Evolutionary conservation across 1,139 yeast species (phyloP).

Genomic region (Lodderomyces margitis): DNA sequence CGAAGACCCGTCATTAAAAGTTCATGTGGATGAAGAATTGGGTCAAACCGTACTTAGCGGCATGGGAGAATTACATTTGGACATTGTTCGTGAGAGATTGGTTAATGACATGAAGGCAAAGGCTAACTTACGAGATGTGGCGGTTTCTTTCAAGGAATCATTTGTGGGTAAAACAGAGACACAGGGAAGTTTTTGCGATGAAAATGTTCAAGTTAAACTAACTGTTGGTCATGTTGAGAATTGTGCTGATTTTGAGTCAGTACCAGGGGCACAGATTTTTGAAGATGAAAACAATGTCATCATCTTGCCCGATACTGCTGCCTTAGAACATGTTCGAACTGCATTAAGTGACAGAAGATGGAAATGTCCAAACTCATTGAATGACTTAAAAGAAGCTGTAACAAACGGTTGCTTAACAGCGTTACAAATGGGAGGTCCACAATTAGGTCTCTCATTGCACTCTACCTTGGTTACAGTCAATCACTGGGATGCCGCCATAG

Average conservation of each 20-base stretch:
- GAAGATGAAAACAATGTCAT: constrained; percentile 40
- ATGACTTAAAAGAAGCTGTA: constrained; percentile 51
- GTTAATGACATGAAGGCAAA: constrained; percentile 79
- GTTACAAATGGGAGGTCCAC: constrained; percentile 74
- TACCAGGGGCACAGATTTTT: constrained; percentile 36
- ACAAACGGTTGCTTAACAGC: constrained; percentile 67
- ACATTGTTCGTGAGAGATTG: constrained; percentile 78
- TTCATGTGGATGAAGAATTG: constrained; percentile 66
- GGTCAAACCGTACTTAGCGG: constrained; percentile 90
- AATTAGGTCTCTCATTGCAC: constrained; percentile 62
- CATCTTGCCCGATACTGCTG: constrained; percentile 29
- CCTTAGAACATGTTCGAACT: constrained; percentile 24
- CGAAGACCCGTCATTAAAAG: constrained; percentile 54
- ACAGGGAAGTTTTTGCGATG: constrained; percentile 13
- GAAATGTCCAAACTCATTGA: constrained; percentile 48
- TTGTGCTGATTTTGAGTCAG: constrained; percentile 37
- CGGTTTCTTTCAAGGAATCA: constrained; percentile 87
- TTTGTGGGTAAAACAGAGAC: constrained; percentile 21
- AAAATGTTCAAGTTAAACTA: constrained; percentile 33
- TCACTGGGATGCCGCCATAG: constrained; percentile 55
- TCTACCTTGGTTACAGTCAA: constrained; percentile 55
- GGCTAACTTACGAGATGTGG: constrained; percentile 75
- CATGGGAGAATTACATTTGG: constrained; percentile 94
- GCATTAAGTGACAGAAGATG: constrained; percentile 44
- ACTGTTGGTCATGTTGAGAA: constrained; percentile 53